Conservation (phyloP, 2,329 filamentous ascomycete species). For the Cyclaneusma minus region DNA sequence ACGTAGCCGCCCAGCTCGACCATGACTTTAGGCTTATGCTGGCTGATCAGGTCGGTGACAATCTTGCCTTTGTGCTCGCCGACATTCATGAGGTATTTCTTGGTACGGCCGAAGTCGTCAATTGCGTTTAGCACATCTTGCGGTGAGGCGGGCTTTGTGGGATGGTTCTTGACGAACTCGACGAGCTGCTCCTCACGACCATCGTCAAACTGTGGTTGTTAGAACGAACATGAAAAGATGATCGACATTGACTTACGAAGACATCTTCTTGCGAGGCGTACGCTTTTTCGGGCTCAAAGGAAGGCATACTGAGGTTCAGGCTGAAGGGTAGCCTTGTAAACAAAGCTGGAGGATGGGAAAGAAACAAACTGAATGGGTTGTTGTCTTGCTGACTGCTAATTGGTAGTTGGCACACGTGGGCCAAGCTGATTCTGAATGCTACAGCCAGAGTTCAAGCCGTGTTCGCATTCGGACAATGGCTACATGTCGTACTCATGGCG, state of each 20-base stretch:
- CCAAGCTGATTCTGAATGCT: not conserved
- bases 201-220: constrained; percentile 38
- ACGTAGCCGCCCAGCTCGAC: constrained; percentile 71
- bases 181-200: constrained; percentile 61
- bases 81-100: constrained; percentile 68
- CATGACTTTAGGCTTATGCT: constrained; percentile 52
- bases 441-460: not conserved
- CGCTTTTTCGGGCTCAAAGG: constrained; percentile 10
- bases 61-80: constrained; percentile 61
- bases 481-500: too few species aligned
- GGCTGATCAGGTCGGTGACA: constrained; percentile 50
- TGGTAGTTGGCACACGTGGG: not conserved
- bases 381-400: not conserved
- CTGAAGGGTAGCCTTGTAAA: not conserved
- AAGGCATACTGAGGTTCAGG: not conserved
- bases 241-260: constrained; percentile 7
- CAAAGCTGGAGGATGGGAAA: not conserved
- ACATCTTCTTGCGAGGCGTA: constrained; percentile 12
- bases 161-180: constrained; percentile 48
- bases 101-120: constrained; percentile 49
- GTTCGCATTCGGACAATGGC: too few species aligned
- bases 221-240: not conserved
- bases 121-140: constrained; percentile 49
- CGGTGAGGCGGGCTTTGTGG: constrained; percentile 47
- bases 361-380: too few species aligned